phyloP scores from a whole-genome alignment of 2,329 filamentous ascomycete species.

The Rhynchosporium secalis region DNA sequence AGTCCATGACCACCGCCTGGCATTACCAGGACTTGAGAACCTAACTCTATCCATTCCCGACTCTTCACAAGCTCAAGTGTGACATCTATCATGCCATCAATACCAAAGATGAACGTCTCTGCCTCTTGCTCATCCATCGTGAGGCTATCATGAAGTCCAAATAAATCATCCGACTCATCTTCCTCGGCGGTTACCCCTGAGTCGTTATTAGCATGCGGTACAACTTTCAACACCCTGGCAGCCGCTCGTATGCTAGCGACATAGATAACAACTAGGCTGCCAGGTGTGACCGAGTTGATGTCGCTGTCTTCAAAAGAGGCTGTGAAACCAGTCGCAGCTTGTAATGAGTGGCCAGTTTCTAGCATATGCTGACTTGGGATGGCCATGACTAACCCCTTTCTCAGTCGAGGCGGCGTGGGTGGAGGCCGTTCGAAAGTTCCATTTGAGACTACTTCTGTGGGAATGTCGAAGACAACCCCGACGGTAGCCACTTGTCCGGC shows the following conservation, averaged over 20 bases:
- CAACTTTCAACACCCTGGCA: constrained; percentile 66
- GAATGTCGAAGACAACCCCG: constrained; percentile 65
- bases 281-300: constrained; percentile 62
- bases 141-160: constrained; percentile 54
- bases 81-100: constrained; percentile 49
- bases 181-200: constrained; percentile 30
- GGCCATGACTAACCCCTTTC: constrained; percentile 83
- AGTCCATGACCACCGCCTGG: constrained; percentile 66
- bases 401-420: constrained; percentile 47
- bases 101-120: constrained; percentile 42
- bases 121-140: constrained; percentile 41
- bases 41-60: constrained; percentile 72
- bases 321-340: constrained; percentile 66
- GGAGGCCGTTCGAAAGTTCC: constrained; percentile 37
- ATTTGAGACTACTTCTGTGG: constrained; percentile 40
- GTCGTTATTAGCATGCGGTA: constrained; percentile 34
- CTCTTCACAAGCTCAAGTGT: constrained; percentile 67
- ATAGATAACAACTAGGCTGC: constrained; percentile 77
- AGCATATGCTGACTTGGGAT: constrained; percentile 60
- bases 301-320: constrained; percentile 69
- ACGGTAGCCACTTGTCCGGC: constrained; percentile 88
- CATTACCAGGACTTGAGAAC: constrained; percentile 68
- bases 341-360: constrained; percentile 57
- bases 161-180: constrained; percentile 50
- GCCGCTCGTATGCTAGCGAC: constrained; percentile 82